A percentile compares a stretch with the other conserved stretches of the same genome.
These are phyloP conservation scores for Fusarium hostae DNA, from an alignment of 2,329 filamentous ascomycete genomes.

Conservation along the genomic window DNA sequence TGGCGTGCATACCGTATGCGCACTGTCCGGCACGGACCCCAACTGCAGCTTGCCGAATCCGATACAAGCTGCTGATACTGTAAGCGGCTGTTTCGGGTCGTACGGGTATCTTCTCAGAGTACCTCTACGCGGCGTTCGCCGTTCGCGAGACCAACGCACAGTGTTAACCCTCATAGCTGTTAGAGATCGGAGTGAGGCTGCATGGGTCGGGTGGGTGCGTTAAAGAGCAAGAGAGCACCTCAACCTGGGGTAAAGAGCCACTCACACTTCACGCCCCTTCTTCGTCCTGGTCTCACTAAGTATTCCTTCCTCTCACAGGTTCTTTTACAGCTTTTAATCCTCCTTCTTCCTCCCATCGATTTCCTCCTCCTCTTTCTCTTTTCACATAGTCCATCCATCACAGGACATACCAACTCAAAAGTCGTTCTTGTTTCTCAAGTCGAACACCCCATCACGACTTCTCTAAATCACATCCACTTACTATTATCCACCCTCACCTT, in stretches of 20 bases:
- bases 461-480: slow-evolving; percentile 1
- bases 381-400: neutral
- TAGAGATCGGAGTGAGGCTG: slow-evolving; percentile 33
- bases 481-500: slow-evolving; percentile 12
- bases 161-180: slow-evolving; percentile 33
- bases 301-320: slow-evolving; percentile 31
- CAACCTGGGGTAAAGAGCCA: slow-evolving; percentile 43
- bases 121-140: slow-evolving; percentile 37
- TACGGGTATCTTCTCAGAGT: slow-evolving; percentile 33
- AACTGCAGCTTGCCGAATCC: slow-evolving; percentile 10
- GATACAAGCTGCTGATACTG: slow-evolving; percentile 11
- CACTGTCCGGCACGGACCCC: slow-evolving; percentile 20
- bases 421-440: slow-evolving; percentile 2
- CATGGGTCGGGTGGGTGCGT: slow-evolving; percentile 24
- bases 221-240: slow-evolving; percentile 26
- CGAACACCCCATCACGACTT: slow-evolving; percentile 11
- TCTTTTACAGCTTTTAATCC: slow-evolving; percentile 38
- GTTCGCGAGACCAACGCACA: slow-evolving; percentile 32
- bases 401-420: slow-evolving; percentile 11
- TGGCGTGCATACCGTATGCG: slow-evolving; percentile 42
- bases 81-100: accelerated
- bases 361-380: slow-evolving; percentile 33
- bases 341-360: slow-evolving; percentile 44
- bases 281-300: slow-evolving; percentile 29
- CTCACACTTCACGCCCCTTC: slow-evolving; percentile 43